A percentile compares a stretch with the other conserved stretches of the same genome.
These are phyloP conservation scores for Xylariaceae sp. DNA, from an alignment of 2,329 filamentous ascomycete species.

Conservation along the genomic window DNA sequence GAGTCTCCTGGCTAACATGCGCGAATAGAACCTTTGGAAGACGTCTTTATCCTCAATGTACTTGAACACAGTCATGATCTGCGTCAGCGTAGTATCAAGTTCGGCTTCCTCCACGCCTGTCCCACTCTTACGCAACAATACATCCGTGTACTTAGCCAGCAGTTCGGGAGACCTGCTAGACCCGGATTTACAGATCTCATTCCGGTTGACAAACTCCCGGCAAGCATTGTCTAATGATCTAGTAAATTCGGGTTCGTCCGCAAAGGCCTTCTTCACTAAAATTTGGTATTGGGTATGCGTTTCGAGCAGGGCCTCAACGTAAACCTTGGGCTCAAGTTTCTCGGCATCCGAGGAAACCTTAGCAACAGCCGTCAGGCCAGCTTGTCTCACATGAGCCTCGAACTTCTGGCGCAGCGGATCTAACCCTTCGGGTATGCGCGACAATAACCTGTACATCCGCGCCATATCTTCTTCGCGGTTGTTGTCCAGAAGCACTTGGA, in stretches of 20 bases:
- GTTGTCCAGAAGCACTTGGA: conserved; percentile 88
- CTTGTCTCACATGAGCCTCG: conserved; percentile 87
- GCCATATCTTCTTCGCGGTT: conserved; percentile 94
- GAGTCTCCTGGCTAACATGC: conserved; percentile 89
- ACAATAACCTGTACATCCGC: conserved; percentile 90
- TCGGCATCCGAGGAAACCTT: conserved; percentile 88
- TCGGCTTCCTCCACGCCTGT: conserved; percentile 93
- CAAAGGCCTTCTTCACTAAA: conserved; percentile 87
- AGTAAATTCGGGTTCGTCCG: conserved; percentile 94
- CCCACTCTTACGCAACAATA: conserved; percentile 85
- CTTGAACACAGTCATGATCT: conserved; percentile 99
- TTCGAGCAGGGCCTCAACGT: conserved; percentile 90
- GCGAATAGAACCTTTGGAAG: conserved; percentile 98
- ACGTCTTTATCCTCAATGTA: conserved; percentile 99
- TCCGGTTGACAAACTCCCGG: conserved; percentile 95
- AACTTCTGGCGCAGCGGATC: conserved; percentile 85
- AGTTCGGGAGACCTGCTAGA: conserved; percentile 93
- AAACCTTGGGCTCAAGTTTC: conserved; percentile 90
- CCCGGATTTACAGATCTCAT: conserved; percentile 89
- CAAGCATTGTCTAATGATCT: conserved; percentile 94
- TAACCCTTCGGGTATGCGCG: conserved; percentile 83
- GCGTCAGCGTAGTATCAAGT: conserved; percentile 78
- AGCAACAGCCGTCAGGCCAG: conserved; percentile 80
- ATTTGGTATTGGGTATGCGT: conserved; percentile 91
- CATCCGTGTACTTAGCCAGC: conserved; percentile 91